Conservation (phyloP, 1,284 basidiomycete genomes). For the Tremellales sp. region DNA sequence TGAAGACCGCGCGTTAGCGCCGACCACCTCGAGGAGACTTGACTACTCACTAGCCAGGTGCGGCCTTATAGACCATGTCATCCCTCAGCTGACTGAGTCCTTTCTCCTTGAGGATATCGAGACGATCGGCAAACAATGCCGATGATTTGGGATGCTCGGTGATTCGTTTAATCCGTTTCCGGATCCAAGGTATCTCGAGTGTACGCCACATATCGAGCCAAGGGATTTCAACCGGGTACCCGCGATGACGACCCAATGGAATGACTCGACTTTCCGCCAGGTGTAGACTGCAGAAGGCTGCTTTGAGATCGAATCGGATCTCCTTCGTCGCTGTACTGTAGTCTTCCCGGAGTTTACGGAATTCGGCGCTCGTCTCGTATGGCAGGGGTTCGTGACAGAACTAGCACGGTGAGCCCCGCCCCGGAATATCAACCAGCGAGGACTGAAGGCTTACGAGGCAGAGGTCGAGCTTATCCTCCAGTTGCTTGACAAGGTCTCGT, state of each 20-base stretch:
- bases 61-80: constrained; percentile 8
- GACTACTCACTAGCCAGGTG: constrained; percentile 41
- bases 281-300: constrained; percentile 33
- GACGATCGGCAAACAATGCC: constrained; percentile 5
- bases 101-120: constrained; percentile 15
- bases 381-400: constrained; percentile 27
- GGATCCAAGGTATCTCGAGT: constrained; percentile 26
- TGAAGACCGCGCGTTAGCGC: constrained; percentile 14
- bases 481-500: background rate
- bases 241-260: constrained; percentile 33
- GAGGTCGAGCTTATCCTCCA: background rate
- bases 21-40: background rate
- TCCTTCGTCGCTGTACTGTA: constrained; percentile 11
- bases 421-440: too few species aligned
- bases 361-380: constrained; percentile 10
- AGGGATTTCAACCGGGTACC: constrained; percentile 34
- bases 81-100: constrained; percentile 21
- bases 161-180: constrained; percentile 21
- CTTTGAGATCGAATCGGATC: background rate
- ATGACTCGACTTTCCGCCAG: constrained; percentile 33
- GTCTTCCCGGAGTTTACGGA: constrained; percentile 14
- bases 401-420: background rate
- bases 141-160: constrained; percentile 13
- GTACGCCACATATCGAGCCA: constrained; percentile 23
- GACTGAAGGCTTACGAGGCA: background rate